Percentiles rank a stretch among this genome's conserved stretches.
Evolutionary conservation across 805 yeast species (phyloP).

Genomic region (Wickerhamiella shivajii): DNA sequence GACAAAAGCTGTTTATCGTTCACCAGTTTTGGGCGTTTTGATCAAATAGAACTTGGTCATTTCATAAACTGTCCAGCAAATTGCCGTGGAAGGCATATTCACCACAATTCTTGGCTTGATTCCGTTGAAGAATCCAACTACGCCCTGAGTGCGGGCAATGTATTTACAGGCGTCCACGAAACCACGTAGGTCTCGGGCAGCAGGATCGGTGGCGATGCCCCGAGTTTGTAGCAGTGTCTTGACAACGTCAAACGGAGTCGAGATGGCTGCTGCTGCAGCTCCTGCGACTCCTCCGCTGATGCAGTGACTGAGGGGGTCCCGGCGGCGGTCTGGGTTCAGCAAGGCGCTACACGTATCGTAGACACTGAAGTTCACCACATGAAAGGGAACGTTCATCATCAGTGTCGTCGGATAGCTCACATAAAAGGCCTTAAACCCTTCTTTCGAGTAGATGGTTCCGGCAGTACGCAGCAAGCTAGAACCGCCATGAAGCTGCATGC

Average conservation of each 20-base stretch:
- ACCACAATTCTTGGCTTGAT: conserved; percentile 80
- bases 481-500: conserved; percentile 53
- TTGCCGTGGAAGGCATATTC: conserved; percentile 91
- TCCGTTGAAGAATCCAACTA: conserved; percentile 66
- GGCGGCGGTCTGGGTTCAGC: conserved; percentile 56
- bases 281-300: conserved; percentile 90
- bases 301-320: conserved; percentile 87
- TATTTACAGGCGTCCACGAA: conserved; percentile 56
- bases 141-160: conserved; percentile 33
- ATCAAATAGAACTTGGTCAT: conserved; percentile 69
- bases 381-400: conserved; percentile 84
- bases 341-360: conserved; percentile 72
- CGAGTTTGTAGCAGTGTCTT: conserved; percentile 84
- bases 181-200: conserved; percentile 44
- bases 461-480: conserved; percentile 18
- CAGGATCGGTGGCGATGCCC: conserved; percentile 24
- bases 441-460: conserved; percentile 22
- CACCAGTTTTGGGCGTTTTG: too few relatives aligned
- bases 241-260: conserved; percentile 84
- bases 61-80: conserved; percentile 95
- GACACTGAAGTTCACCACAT: conserved; percentile 84
- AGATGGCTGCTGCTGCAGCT: conserved; percentile 85
- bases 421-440: conserved; percentile 59
- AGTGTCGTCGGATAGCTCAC: conserved; percentile 90
- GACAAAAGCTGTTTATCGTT: too few relatives aligned